Evolutionary conservation across 2,329 filamentous ascomycete genomes (phyloP).

Genomic region (Tolypocladium capitatum): DNA sequence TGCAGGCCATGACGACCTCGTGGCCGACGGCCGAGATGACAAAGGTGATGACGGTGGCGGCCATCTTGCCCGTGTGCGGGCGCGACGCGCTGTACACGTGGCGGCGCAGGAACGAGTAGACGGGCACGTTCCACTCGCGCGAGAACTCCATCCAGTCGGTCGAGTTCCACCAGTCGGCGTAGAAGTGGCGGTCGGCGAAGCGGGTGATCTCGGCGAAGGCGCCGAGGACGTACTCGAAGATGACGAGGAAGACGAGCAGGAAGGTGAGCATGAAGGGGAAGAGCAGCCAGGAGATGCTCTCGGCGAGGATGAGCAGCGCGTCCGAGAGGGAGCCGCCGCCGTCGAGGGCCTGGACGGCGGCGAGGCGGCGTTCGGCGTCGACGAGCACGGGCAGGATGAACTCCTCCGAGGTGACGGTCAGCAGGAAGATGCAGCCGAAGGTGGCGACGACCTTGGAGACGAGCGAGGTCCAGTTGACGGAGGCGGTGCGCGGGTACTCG

Average conservation of each 20-base stretch:
- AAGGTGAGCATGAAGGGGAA: conserved; percentile 98
- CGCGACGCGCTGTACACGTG: conserved; percentile 85
- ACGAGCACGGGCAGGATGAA: conserved; percentile 85
- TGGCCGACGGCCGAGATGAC: conserved; percentile 80
- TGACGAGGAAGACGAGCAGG: conserved; percentile 89
- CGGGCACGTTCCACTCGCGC: conserved; percentile 94
- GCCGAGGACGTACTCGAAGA: conserved; percentile 92
- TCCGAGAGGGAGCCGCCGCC: conserved; percentile 38
- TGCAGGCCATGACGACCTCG: conserved; percentile 94
- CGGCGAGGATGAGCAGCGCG: conserved; percentile 64
- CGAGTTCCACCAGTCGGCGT: conserved; percentile 64
- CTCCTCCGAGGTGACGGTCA: conserved; percentile 84
- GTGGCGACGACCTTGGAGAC: conserved; percentile 77
- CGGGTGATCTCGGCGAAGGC: conserved; percentile 89
- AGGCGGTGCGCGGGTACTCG: conserved; percentile 72
- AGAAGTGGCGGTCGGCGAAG: conserved; percentile 92
- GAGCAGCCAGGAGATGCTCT: conserved; percentile 80
- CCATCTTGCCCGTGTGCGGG: conserved; percentile 58
- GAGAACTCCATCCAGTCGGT: conserved; percentile 93
- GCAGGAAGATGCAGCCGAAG: conserved; percentile 91
- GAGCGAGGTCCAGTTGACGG: conserved; percentile 68
- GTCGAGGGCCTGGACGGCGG: conserved; percentile 21
- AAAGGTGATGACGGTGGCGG: conserved; percentile 84
- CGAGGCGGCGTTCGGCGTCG: conserved; percentile 48
- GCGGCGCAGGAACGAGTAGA: conserved; percentile 86